Evolutionary conservation across 768 basidiomycete genomes (phyloP).

Genomic region (Trametes cubensis): DNA sequence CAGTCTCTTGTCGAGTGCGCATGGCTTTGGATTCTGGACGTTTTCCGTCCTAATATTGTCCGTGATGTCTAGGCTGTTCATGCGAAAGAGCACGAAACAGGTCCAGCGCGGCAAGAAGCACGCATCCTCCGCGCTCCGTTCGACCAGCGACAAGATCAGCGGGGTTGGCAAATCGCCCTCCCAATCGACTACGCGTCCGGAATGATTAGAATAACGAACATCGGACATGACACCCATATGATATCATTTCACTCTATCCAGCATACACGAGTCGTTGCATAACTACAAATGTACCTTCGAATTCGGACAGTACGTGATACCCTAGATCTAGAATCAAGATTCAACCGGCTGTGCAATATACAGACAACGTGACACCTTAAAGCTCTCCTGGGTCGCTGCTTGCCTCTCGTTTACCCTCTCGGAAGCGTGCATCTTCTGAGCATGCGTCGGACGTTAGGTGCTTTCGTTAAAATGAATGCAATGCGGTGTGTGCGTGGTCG

Average conservation of each 20-base stretch:
- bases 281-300: background rate
- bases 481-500: slow-evolving; percentile 20
- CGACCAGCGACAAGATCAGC: slow-evolving; percentile 23
- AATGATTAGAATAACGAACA: background rate
- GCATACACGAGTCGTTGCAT: too few relatives aligned
- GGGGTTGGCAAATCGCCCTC: slow-evolving; percentile 6
- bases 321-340: too few relatives aligned
- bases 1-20: slow-evolving; percentile 50
- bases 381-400: too few relatives aligned
- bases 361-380: too few relatives aligned
- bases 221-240: too few relatives aligned
- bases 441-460: background rate
- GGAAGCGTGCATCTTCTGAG: background rate
- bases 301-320: too few relatives aligned
- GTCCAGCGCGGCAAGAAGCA: slow-evolving; percentile 28
- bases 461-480: background rate
- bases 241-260: too few relatives aligned
- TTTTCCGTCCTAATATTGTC: background rate
- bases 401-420: background rate
- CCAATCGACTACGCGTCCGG: background rate
- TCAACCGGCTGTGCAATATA: too few relatives aligned
- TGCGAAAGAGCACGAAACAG: slow-evolving; percentile 44
- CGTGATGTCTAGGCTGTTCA: slow-evolving; percentile 45
- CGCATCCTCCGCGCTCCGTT: slow-evolving; percentile 20
- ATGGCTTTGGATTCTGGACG: slow-evolving; percentile 18